A percentile compares a stretch with the other conserved stretches of the same genome.
These are phyloP conservation scores for Leccinum longicurvipes DNA, from an alignment of 768 basidiomycete species.

Conservation along the genomic window DNA sequence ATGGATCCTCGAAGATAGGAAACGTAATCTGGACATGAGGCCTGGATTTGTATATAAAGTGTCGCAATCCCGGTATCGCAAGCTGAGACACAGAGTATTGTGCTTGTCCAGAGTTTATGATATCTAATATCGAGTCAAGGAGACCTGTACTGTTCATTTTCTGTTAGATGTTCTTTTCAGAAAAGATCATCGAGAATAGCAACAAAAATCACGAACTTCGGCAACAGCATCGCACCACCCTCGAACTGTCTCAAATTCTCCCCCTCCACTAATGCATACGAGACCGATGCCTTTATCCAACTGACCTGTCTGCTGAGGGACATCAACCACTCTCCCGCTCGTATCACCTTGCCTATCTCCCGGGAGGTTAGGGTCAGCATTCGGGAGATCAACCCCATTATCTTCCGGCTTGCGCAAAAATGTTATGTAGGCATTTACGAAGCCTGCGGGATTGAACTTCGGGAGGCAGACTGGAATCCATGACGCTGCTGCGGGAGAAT, in stretches of 20 bases:
- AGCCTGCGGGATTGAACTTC: conserved; percentile 85
- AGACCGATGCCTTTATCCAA: conserved; percentile 51
- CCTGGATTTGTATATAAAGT: conserved; percentile 94
- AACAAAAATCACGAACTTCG: conserved; percentile 39
- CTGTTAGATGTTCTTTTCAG: conserved; percentile 34
- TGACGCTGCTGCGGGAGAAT: conserved; percentile 75
- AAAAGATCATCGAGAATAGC: neutral
- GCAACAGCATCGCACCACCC: conserved; percentile 69
- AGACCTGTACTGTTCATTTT: conserved; percentile 62
- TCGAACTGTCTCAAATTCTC: conserved; percentile 82
- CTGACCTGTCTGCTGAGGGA: conserved; percentile 15
- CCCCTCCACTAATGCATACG: conserved; percentile 76
- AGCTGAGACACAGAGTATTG: conserved; percentile 71
- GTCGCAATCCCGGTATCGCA: conserved; percentile 85
- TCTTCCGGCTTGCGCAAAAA: conserved; percentile 50
- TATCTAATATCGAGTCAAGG: conserved; percentile 46
- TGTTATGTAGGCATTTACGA: conserved; percentile 87
- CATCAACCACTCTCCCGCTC: neutral
- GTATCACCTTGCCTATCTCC: conserved; percentile 1
- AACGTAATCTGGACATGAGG: conserved; percentile 85
- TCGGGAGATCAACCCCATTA: conserved; percentile 3
- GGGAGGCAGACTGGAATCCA: conserved; percentile 97
- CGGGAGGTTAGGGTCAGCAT: neutral
- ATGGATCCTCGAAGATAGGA: conserved; percentile 85
- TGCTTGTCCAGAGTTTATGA: conserved; percentile 47